phyloP scores from a whole-genome alignment of 306 rosid species.

The Aeschynomene evenia region DNA sequence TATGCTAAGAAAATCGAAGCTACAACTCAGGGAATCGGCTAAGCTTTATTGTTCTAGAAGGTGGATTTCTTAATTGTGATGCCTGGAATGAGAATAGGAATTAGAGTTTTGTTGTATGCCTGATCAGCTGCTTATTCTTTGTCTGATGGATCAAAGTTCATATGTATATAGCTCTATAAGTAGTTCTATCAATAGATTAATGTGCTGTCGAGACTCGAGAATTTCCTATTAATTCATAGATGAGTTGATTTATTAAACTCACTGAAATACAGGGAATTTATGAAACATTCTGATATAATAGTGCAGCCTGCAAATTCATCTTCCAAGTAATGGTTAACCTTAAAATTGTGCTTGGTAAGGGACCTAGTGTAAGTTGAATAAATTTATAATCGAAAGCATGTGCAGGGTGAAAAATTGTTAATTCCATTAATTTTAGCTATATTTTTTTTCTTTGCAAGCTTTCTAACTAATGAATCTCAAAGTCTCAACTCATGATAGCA shows the following conservation, averaged over 20 bases:
- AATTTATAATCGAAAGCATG: slow-evolving; percentile 6
- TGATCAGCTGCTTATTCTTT: slow-evolving; percentile 25
- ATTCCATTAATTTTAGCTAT: neutral
- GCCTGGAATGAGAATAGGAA: slow-evolving; percentile 2
- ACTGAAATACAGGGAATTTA: neutral
- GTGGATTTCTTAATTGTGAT: slow-evolving; percentile 15
- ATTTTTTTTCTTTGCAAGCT: neutral
- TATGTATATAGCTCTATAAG: slow-evolving; percentile 24
- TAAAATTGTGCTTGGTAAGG: neutral
- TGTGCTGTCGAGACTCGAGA: slow-evolving; percentile 9
- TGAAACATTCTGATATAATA: slow-evolving; percentile 6
- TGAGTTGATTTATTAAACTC: slow-evolving; percentile 20
- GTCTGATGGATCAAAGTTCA: slow-evolving; percentile 10
- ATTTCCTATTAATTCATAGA: slow-evolving; percentile 1
- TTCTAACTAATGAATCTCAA: neutral
- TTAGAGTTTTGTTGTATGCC: slow-evolving; percentile 12
- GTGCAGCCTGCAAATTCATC: neutral
- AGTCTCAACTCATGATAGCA: neutral
- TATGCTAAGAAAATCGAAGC: slow-evolving; percentile 23
- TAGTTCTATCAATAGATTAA: neutral
- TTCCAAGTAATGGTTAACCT: neutral
- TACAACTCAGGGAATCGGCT: slow-evolving; percentile 19
- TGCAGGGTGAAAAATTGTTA: neutral
- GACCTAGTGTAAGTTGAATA: neutral
- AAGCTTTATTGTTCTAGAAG: slow-evolving; percentile 19